Base-by-base conservation (phyloP, 2,329 filamentous ascomycete genomes). In the Monosporascus sp. region DNA sequence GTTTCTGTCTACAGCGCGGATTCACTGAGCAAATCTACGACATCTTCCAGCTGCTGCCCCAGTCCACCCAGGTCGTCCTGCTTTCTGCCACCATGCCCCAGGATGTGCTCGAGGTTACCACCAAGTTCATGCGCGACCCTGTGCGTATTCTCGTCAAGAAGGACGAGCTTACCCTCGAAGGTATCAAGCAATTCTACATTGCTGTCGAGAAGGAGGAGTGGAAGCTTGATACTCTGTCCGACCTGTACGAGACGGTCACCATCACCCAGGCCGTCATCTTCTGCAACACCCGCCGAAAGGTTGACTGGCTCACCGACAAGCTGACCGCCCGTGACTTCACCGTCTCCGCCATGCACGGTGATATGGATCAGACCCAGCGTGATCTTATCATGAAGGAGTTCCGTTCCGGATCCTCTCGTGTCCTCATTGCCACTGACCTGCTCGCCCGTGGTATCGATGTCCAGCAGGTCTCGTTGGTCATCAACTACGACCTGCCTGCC, bases 21-120 rank as follows among this genome's bases (percentile, higher is more conserved):
- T 99, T 99, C 86, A 96, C 92, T 69, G 94, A 99, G 82, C 94
- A 99, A 82, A 99, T 99, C 80, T 99, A 99, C 84, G 94, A 99
- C 77, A 96, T 99, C 79, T 99, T 97, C 87, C 93, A 96, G 79
- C 89, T 97, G 58, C 88, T 99, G 52, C 94, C 94, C 54, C 94
- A 96, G 79, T 92, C 91, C 60, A 99, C 93, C 72, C 94, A 99
- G 84, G 94, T 99, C 63, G 93, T 97, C 65, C 89, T 99, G 55
- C 86, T 99, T 53, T 97, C 94, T 56, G 94, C 94, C 69, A 99
- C 94, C 74, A 96, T 99, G 87, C 94, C 94, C 70, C 91, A 97
- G 82, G 94, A 99, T 72, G 94, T 99, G 59, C 87, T 99, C 58
- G 94, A 99, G 81, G 92, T 99, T 72, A 99, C 94, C 72, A 97